Conservation (phyloP, 805 yeast species). For the Lipomyces mesembrius region DNA sequence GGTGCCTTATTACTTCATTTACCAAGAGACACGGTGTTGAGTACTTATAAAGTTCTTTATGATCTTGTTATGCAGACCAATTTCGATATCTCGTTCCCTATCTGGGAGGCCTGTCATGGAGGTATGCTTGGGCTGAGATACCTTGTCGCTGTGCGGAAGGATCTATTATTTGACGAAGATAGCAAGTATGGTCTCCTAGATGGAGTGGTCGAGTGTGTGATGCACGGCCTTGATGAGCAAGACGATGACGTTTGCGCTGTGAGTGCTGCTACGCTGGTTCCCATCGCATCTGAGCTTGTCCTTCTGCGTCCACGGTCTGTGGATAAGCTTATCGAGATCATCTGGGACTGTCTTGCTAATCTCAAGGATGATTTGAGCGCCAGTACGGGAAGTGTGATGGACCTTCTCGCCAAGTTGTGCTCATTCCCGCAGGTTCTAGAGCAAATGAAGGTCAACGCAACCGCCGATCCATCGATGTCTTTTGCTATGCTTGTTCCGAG, state of each 20-base stretch:
- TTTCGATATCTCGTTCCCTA: slow-evolving; percentile 54
- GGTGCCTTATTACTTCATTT: slow-evolving; percentile 87
- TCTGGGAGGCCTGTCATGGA: slow-evolving; percentile 99
- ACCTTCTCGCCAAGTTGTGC: slow-evolving; percentile 83
- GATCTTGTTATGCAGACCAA: slow-evolving; percentile 67
- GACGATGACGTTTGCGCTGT: slow-evolving; percentile 98
- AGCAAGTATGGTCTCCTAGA: slow-evolving; percentile 62
- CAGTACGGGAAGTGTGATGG: slow-evolving; percentile 95
- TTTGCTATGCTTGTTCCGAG: slow-evolving; percentile 84
- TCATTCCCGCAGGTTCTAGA: slow-evolving; percentile 77
- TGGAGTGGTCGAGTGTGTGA: slow-evolving; percentile 78
- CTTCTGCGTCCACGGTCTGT: slow-evolving; percentile 57
- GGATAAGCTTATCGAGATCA: slow-evolving; percentile 59
- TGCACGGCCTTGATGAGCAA: slow-evolving; percentile 73
- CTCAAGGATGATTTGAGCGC: slow-evolving; percentile 92
- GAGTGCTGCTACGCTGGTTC: slow-evolving; percentile 89
- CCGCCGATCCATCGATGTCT: slow-evolving; percentile 55
- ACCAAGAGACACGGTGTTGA: slow-evolving; percentile 59
- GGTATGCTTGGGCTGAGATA: slow-evolving; percentile 93
- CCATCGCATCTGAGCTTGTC: slow-evolving; percentile 89
- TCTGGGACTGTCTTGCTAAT: slow-evolving; percentile 89
- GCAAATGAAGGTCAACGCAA: slow-evolving; percentile 67
- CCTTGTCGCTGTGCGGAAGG: slow-evolving; percentile 86
- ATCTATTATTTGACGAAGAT: slow-evolving; percentile 58
- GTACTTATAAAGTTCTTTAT: slow-evolving; percentile 68